These are phyloP conservation scores for Aspergillus sp. DNA, from an alignment of 2,329 filamentous ascomycete species.

Conservation along the genomic window DNA sequence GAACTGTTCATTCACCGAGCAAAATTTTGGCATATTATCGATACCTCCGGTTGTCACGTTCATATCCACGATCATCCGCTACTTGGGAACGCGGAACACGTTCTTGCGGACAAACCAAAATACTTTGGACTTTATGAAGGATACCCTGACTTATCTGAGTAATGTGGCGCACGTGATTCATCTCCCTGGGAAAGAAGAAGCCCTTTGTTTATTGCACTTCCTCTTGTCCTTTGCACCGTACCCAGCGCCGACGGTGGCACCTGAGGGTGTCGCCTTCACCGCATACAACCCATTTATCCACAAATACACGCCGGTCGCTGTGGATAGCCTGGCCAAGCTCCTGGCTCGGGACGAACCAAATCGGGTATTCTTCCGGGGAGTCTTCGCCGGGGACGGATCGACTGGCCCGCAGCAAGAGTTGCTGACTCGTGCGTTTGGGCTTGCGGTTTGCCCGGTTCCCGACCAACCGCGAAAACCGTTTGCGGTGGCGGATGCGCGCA, in stretches of 20 bases:
- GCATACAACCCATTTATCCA: constrained; percentile 73
- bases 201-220: constrained; percentile 76
- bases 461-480: constrained; percentile 55
- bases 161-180: constrained; percentile 76
- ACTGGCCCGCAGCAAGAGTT: constrained; percentile 63
- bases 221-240: constrained; percentile 80
- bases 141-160: constrained; percentile 77
- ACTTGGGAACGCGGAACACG: constrained; percentile 81
- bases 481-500: constrained; percentile 68
- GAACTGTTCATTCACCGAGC: constrained; percentile 78
- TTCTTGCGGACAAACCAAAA: constrained; percentile 73
- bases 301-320: constrained; percentile 77
- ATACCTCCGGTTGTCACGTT: constrained; percentile 73
- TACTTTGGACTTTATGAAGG: constrained; percentile 95
- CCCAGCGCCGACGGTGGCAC: constrained; percentile 54
- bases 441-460: constrained; percentile 77
- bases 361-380: constrained; percentile 67
- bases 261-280: constrained; percentile 61
- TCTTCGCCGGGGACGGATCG: constrained; percentile 65
- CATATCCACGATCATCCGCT: constrained; percentile 70
- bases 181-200: constrained; percentile 77
- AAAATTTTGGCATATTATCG: constrained; percentile 66
- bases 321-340: constrained; percentile 85
- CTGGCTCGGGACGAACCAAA: constrained; percentile 92
- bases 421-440: constrained; percentile 74